These are phyloP conservation scores for Spergularia marina DNA, from an alignment of 148 eudicot species.

Conservation along the genomic window DNA sequence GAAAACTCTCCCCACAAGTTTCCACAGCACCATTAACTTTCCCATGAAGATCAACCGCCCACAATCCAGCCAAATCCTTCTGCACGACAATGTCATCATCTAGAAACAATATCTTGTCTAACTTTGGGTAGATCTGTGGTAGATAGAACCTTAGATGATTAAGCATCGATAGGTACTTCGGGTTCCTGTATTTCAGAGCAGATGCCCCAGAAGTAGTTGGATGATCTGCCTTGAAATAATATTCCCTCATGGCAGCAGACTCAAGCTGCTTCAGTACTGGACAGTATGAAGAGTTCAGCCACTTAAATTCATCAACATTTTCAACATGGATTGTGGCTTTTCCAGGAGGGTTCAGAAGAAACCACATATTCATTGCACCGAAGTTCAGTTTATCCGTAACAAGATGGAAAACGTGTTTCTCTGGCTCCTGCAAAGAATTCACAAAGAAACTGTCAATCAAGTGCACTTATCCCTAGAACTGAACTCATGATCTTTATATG, in stretches of 20 bases:
- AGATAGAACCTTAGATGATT: slow-evolving; percentile 86
- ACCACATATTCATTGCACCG: slow-evolving; percentile 96
- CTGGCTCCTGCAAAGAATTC: slow-evolving; percentile 63
- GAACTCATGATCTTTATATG: neutral
- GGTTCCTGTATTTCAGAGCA: slow-evolving; percentile 84
- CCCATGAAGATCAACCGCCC: slow-evolving; percentile 76
- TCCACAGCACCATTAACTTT: slow-evolving; percentile 94
- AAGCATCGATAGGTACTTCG: slow-evolving; percentile 88
- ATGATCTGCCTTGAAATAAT: slow-evolving; percentile 84
- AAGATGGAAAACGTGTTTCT: slow-evolving; percentile 87
- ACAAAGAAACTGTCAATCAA: slow-evolving; percentile 11
- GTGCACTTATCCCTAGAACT: neutral
- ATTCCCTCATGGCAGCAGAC: slow-evolving; percentile 85
- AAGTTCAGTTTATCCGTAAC: slow-evolving; percentile 86
- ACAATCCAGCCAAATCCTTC: slow-evolving; percentile 71
- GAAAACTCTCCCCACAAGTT: slow-evolving; percentile 89
- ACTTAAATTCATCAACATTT: slow-evolving; percentile 84
- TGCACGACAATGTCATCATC: slow-evolving; percentile 93
- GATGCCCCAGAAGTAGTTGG: slow-evolving; percentile 65
- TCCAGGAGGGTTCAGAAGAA: slow-evolving; percentile 73
- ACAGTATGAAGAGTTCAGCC: slow-evolving; percentile 88
- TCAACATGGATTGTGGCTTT: slow-evolving; percentile 88
- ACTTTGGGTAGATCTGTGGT: slow-evolving; percentile 85
- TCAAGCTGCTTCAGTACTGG: slow-evolving; percentile 82
- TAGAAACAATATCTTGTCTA: slow-evolving; percentile 79